Conservation (phyloP, 1,139 yeast species). For the Scheffersomyces quercinus region DNA sequence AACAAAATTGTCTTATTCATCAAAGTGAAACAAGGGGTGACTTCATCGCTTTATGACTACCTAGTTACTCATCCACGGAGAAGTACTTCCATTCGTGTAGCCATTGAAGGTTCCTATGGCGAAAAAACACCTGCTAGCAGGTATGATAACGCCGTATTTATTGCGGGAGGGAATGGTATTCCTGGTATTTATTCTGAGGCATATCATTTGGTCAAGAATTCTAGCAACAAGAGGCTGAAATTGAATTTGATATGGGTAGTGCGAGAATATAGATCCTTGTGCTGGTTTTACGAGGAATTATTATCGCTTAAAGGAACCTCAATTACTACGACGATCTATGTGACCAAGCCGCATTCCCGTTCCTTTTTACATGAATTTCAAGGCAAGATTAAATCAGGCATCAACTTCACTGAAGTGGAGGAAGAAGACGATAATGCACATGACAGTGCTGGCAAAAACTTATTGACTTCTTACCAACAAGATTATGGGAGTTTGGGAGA, state of each 20-base stretch:
- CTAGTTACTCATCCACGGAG: conserved; percentile 21
- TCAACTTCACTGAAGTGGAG: not conserved
- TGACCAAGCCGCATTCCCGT: conserved; percentile 14
- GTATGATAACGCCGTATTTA: conserved; percentile 21
- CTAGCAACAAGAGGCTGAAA: conserved; percentile 10
- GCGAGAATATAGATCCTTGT: conserved; percentile 16
- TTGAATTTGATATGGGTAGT: conserved; percentile 22
- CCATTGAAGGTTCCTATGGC: conserved; percentile 27
- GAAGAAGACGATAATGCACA: not conserved
- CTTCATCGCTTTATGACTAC: conserved; percentile 31
- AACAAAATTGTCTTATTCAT: conserved; percentile 40
- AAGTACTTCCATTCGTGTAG: conserved; percentile 18
- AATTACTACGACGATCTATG: conserved; percentile 17
- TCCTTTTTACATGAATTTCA: conserved; percentile 8
- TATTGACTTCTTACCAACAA: not conserved
- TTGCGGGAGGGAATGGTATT: conserved; percentile 31
- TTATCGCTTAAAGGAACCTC: conserved; percentile 12
- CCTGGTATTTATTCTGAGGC: conserved; percentile 26
- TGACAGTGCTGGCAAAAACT: not conserved
- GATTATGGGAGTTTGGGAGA: not conserved
- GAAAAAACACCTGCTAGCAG: conserved; percentile 17
- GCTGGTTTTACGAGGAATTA: conserved; percentile 23
- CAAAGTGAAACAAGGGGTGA: conserved; percentile 49
- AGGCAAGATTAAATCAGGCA: not conserved
- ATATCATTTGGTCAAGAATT: conserved; percentile 6